Conservation (phyloP, 2,329 filamentous ascomycete species). For the Chaetomium sp. region DNA sequence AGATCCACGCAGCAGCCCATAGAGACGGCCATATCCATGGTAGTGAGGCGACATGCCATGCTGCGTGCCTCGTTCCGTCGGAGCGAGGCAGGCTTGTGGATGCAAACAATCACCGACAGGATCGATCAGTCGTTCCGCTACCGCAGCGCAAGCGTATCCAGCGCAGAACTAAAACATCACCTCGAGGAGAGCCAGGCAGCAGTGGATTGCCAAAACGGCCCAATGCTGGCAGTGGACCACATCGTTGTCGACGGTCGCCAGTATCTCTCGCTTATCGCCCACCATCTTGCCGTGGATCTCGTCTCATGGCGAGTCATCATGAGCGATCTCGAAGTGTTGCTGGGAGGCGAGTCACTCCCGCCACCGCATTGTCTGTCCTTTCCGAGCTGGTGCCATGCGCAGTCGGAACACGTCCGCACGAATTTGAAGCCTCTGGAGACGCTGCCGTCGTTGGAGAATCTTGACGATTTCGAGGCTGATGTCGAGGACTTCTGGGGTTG, state of each 20-base stretch:
- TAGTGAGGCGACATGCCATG: constrained; percentile 4
- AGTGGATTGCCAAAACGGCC: neutral
- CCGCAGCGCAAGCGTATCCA: constrained; percentile 3
- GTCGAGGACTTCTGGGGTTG: constrained; percentile 3
- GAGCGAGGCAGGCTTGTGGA: neutral
- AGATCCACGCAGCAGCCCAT: constrained; percentile 5
- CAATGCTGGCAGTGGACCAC: neutral
- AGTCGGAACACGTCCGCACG: constrained; percentile 3
- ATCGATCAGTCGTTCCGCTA: constrained; percentile 8
- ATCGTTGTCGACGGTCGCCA: neutral
- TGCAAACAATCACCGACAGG: constrained; percentile 5
- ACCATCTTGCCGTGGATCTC: constrained; percentile 3
- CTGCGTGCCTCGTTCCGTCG: neutral
- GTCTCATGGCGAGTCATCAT: neutral
- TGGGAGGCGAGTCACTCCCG: constrained; percentile 2
- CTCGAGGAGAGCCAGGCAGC: neutral
- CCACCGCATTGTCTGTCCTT: constrained; percentile 3
- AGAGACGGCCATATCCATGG: constrained; percentile 4
- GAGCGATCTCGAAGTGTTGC: constrained; percentile 3
- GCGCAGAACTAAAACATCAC: neutral
- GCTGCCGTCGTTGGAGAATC: constrained; percentile 1
- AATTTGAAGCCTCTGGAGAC: constrained; percentile 1
- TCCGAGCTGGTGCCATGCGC: constrained; percentile 3
- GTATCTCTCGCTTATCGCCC: constrained; percentile 1
- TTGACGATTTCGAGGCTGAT: neutral